Evolutionary conservation across 1,284 basidiomycete species (phyloP).

Genomic region (Porodaedalea pini): DNA sequence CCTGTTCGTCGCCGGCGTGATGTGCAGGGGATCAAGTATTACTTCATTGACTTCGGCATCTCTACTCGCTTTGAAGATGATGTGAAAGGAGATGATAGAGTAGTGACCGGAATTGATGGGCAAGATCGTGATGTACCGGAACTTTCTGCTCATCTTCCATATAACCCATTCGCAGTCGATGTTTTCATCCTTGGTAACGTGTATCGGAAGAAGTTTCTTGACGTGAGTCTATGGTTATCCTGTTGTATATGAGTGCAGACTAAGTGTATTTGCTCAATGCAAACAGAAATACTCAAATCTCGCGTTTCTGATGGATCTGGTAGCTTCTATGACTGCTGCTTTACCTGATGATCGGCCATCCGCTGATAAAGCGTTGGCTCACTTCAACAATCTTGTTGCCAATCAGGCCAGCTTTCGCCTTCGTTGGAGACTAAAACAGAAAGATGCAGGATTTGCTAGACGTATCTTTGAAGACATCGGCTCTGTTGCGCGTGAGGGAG

Average conservation of each 20-base stretch:
- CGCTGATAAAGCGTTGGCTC: conserved; percentile 17
- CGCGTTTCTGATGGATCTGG: conserved; percentile 25
- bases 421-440: conserved; percentile 18
- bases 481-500: too few species aligned
- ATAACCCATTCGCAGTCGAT: conserved; percentile 13
- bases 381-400: neutral
- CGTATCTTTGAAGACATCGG: too few species aligned
- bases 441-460: too few species aligned
- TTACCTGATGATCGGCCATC: conserved; percentile 24
- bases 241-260: too few species aligned
- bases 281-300: conserved; percentile 24
- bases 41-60: conserved; percentile 32
- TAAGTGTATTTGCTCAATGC: neutral
- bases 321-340: conserved; percentile 23
- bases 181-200: conserved; percentile 11
- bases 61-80: conserved; percentile 18
- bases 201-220: neutral
- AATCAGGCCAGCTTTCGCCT: neutral
- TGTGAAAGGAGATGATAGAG: neutral
- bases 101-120: neutral
- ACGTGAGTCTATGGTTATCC: neutral
- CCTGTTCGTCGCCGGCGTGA: conserved; percentile 10
- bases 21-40: neutral
- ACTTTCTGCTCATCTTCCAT: neutral
- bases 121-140: conserved; percentile 3